Base-by-base conservation (phyloP, 106 monocot genomes). In the Phalaenopsis aphrodite region DNA sequence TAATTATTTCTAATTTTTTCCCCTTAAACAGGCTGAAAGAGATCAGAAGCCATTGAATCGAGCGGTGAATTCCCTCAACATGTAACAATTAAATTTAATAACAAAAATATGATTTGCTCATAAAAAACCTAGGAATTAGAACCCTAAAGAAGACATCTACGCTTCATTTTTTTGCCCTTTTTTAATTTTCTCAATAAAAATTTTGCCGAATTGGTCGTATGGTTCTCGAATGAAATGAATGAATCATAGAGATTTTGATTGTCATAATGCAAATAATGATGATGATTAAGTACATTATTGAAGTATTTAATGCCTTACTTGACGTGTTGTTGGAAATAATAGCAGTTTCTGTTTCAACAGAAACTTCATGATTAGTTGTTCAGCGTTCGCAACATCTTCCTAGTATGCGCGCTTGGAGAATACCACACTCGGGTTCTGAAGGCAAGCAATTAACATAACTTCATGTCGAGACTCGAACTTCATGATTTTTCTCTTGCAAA, bases 51-150 rank as follows among this genome's bases (percentile, higher is more conserved):
- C 90, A 43, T 79, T 90, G 76, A 85, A 90, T 42, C 75, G 81
- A 45, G 90, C 85, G 87, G 90, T 37, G 90, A 90, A 69, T 90
- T 90, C 73, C 90, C 87, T 39, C 90, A 90, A 78, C 90, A 90
- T 79, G 87, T 90, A 83, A 78, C 10, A 21, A 2, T 2, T 23
- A 61, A 61, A n/a, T 10, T 61, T 18, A 61, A n/a, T 61, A 21
- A 10, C 61, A 18, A 61, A 61, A 21, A 61, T 61, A 61, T 61
- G 18, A 61, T 19, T 61, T 61, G 5, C 61, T n/a, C 61, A 61
- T 61, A 5, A 61, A 61, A 5, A 61, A 23, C 6, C 21, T 61
- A 6, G 0, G 61, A 19, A 52, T 52, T 52, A 52, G 10, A 52
- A 52, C 12, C 14, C 52, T 52, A 52, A 52, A 1, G 14, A 52